Conservation (phyloP, 495 filamentous ascomycete genomes). For the Clavariopsis aquatica region DNA sequence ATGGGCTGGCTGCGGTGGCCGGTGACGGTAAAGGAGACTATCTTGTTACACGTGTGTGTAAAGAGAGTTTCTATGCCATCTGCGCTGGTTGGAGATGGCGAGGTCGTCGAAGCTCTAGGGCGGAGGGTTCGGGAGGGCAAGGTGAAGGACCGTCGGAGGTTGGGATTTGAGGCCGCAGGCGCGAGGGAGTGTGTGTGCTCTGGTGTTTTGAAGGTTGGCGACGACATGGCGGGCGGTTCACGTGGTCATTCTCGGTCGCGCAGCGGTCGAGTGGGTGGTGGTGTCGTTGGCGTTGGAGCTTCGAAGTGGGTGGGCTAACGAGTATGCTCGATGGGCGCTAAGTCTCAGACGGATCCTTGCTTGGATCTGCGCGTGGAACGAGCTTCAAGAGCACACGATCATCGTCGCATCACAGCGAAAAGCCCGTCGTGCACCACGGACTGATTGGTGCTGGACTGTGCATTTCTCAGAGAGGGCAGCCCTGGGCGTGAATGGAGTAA, state of each 20-base stretch:
- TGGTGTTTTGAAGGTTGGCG: constrained; percentile 24
- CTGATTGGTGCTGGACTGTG: too few species aligned
- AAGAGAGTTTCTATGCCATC: constrained; percentile 69
- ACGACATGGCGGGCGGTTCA: constrained; percentile 31
- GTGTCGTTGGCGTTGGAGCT: background rate
- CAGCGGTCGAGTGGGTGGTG: background rate
- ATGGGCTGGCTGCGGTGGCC: constrained; percentile 28
- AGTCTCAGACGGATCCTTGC: background rate
- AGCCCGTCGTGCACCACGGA: too few species aligned
- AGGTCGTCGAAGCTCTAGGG: constrained; percentile 7
- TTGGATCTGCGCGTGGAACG: background rate
- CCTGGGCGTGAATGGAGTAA: too few species aligned
- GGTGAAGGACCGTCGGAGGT: constrained; percentile 50
- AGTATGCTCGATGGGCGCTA: background rate
- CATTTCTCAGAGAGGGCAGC: too few species aligned
- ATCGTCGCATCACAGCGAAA: too few species aligned
- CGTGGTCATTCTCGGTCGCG: constrained; percentile 5
- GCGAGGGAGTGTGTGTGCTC: constrained; percentile 24
- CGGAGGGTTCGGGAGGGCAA: constrained; percentile 54
- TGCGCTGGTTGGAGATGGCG: constrained; percentile 17
- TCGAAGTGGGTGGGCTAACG: background rate
- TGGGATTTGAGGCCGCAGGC: constrained; percentile 5
- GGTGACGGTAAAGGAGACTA: constrained; percentile 49
- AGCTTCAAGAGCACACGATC: too few species aligned
- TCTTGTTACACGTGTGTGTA: constrained; percentile 45